A percentile compares a stretch with the other conserved stretches of the same genome.
phyloP scores from a whole-genome alignment of 1,284 basidiomycete genomes.

The Rhodotorula sp. region DNA sequence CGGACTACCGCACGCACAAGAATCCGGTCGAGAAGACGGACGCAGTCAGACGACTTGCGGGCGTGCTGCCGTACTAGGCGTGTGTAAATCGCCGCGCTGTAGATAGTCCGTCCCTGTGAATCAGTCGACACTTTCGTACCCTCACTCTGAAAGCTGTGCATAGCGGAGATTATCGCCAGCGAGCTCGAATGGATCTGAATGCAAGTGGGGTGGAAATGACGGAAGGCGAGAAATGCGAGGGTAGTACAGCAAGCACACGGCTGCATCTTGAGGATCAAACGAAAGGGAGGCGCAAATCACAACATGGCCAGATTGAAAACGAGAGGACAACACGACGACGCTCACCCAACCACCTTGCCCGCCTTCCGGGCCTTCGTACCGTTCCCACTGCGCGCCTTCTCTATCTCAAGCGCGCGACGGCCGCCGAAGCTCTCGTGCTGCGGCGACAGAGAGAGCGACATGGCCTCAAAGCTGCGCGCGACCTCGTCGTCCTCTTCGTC shows the following conservation, averaged over 20 bases:
- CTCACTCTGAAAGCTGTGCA: too few relatives aligned
- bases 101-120: background rate
- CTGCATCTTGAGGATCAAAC: background rate
- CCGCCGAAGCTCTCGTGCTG: conserved; percentile 29
- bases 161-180: too few relatives aligned
- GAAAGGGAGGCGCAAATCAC: too few relatives aligned
- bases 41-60: conserved; percentile 18
- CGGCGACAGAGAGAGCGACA: conserved; percentile 28
- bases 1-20: conserved; percentile 13
- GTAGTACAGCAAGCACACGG: conserved; percentile 7
- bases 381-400: background rate
- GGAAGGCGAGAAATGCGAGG: background rate
- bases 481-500: conserved; percentile 40
- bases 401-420: background rate
- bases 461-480: conserved; percentile 37
- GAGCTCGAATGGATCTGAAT: background rate
- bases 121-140: background rate
- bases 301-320: background rate
- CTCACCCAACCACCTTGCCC: background rate
- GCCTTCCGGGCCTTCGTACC: background rate
- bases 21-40: conserved; percentile 17
- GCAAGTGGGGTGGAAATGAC: background rate
- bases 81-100: background rate
- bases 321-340: background rate
- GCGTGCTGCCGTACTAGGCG: conserved; percentile 13